Evolutionary conservation across 345 rosid genomes (phyloP).

Genomic region (Gossypium longicalyx): DNA sequence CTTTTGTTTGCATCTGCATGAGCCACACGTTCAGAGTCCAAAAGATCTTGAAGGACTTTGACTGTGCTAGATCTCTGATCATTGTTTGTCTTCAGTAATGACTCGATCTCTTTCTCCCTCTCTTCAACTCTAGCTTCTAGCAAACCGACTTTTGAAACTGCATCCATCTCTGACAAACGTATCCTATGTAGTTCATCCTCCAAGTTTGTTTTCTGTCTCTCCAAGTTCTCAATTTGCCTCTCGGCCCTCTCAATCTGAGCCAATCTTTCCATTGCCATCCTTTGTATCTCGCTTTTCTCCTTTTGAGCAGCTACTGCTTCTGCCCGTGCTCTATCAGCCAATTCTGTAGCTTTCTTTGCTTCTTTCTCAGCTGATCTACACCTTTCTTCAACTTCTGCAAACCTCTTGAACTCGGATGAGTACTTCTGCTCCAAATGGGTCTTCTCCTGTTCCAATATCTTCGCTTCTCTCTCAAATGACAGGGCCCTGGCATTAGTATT

Average conservation of each 20-base stretch:
- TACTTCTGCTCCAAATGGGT: conserved; percentile 76
- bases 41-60: conserved; percentile 67
- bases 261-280: conserved; percentile 80
- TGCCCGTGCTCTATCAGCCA: conserved; percentile 79
- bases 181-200: conserved; percentile 55
- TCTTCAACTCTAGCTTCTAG: conserved; percentile 89
- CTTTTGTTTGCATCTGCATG: conserved; percentile 63
- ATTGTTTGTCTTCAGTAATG: conserved; percentile 60
- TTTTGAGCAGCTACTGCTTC: conserved; percentile 79
- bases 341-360: conserved; percentile 80
- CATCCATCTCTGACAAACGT: conserved; percentile 64
- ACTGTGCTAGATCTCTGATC: conserved; percentile 78
- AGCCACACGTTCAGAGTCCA: conserved; percentile 81
- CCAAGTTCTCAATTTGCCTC: conserved; percentile 72
- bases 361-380: conserved; percentile 78
- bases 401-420: conserved; percentile 69
- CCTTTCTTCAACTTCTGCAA: conserved; percentile 79
- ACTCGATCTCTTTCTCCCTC: conserved; percentile 89
- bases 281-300: conserved; percentile 77
- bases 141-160: conserved; percentile 55
- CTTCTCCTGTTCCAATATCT: conserved; percentile 81
- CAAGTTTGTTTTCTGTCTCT: conserved; percentile 64
- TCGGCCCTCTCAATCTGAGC: conserved; percentile 79
- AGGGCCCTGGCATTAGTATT: conserved; percentile 59
- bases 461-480: conserved; percentile 75